Conservation (phyloP, 2,329 filamentous ascomycete genomes). For the Exophiala lecanii-corni region DNA sequence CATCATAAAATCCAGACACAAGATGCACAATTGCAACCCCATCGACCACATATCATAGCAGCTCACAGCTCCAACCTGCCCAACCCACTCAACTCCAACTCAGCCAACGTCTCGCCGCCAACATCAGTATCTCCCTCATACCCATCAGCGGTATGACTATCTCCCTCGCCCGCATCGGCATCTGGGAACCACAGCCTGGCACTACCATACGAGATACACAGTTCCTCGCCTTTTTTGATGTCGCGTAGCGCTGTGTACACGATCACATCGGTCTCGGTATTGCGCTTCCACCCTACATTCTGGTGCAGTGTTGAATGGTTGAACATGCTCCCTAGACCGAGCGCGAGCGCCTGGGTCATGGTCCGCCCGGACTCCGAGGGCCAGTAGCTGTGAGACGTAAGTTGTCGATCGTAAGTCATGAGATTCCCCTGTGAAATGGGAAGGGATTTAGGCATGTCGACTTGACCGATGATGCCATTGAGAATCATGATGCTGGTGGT, state of each 20-base stretch:
- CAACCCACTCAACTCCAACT: conserved; percentile 21
- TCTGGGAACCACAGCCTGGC: conserved; percentile 29
- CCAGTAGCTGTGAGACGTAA: conserved; percentile 26
- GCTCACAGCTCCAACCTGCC: conserved; percentile 19
- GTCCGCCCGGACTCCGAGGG: conserved; percentile 25
- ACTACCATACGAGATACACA: conserved; percentile 39
- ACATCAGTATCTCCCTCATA: conserved; percentile 9
- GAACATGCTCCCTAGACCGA: conserved; percentile 53
- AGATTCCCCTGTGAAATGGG: too few relatives aligned
- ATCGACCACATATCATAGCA: too few relatives aligned
- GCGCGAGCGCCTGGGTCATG: conserved; percentile 47
- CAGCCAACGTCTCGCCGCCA: conserved; percentile 10
- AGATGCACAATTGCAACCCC: too few relatives aligned
- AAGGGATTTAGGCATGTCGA: too few relatives aligned
- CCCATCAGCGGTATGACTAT: too few relatives aligned
- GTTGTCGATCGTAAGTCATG: neutral
- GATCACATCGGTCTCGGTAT: conserved; percentile 40
- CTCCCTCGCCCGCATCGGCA: conserved; percentile 18
- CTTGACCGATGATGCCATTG: too few relatives aligned
- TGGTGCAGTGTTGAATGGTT: conserved; percentile 48
- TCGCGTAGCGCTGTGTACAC: conserved; percentile 46
- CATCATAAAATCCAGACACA: too few relatives aligned
- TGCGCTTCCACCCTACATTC: conserved; percentile 50
- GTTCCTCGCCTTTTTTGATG: conserved; percentile 46
- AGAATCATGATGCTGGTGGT: too few relatives aligned